Evolutionary conservation across 2,329 filamentous ascomycete species (phyloP).

Genomic region (Conoideocrella luteorostrata): DNA sequence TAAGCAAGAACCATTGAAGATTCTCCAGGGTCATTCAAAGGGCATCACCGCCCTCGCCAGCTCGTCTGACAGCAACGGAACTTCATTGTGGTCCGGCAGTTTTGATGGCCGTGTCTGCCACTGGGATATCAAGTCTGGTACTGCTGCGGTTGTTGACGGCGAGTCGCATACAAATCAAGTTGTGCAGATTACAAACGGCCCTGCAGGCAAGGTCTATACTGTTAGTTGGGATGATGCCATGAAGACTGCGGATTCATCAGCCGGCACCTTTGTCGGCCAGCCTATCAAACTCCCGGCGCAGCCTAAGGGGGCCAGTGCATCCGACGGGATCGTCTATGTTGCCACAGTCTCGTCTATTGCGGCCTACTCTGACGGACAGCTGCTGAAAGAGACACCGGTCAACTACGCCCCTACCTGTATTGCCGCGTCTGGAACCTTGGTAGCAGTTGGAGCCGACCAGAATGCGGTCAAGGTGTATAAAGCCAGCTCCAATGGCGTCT

Average conservation of each 20-base stretch:
- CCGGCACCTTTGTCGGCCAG: slow-evolving; percentile 68
- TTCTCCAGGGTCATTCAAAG: slow-evolving; percentile 86
- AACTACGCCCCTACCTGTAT: slow-evolving; percentile 64
- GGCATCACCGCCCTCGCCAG: slow-evolving; percentile 67
- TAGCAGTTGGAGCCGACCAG: slow-evolving; percentile 71
- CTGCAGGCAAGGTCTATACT: slow-evolving; percentile 64
- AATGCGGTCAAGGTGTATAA: slow-evolving; percentile 70
- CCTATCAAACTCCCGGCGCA: slow-evolving; percentile 66
- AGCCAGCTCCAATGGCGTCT: slow-evolving; percentile 45
- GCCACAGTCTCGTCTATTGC: slow-evolving; percentile 46
- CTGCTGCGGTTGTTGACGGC: slow-evolving; percentile 67
- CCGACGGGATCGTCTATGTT: slow-evolving; percentile 47
- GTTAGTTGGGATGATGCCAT: slow-evolving; percentile 93
- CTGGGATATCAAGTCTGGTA: slow-evolving; percentile 71
- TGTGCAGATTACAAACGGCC: slow-evolving; percentile 62
- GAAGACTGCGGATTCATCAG: slow-evolving; percentile 67
- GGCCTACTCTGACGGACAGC: slow-evolving; percentile 53
- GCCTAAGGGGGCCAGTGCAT: slow-evolving; percentile 65
- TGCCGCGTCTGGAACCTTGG: slow-evolving; percentile 57
- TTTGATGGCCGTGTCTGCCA: slow-evolving; percentile 82
- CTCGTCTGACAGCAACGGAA: slow-evolving; percentile 42
- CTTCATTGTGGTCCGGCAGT: slow-evolving; percentile 80
- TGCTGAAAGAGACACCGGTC: slow-evolving; percentile 53
- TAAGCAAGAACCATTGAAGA: slow-evolving; percentile 58
- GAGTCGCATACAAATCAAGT: slow-evolving; percentile 82